These are phyloP conservation scores for Aspergillus baeticus DNA, from an alignment of 495 filamentous ascomycete genomes.

Conservation along the genomic window DNA sequence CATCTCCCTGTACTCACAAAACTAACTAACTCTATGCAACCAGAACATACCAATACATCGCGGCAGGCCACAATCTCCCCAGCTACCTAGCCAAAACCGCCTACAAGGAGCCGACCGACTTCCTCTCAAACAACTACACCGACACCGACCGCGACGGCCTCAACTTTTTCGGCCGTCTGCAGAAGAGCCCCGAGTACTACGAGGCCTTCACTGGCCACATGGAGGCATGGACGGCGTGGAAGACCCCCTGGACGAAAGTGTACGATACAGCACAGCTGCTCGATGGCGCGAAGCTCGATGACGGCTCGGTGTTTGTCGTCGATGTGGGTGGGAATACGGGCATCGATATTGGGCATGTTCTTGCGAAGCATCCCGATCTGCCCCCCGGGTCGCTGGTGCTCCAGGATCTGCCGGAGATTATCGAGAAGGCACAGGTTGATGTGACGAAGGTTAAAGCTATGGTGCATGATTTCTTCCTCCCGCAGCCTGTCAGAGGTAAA, in stretches of 20 bases:
- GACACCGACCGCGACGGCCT: slow-evolving; percentile 33
- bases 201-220: slow-evolving; percentile 41
- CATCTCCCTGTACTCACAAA: too few species aligned
- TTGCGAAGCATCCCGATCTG: slow-evolving; percentile 34
- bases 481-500: slow-evolving; percentile 49
- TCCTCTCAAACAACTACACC: slow-evolving; percentile 27
- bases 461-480: slow-evolving; percentile 49
- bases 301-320: slow-evolving; percentile 36
- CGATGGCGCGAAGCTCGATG: slow-evolving; percentile 15
- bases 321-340: slow-evolving; percentile 53
- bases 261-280: slow-evolving; percentile 28
- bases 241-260: slow-evolving; percentile 35
- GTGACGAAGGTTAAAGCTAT: slow-evolving; percentile 44
- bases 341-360: slow-evolving; percentile 44
- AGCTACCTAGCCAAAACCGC: slow-evolving; percentile 35
- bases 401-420: slow-evolving; percentile 28
- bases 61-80: slow-evolving; percentile 27
- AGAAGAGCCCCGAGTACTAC: slow-evolving; percentile 29
- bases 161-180: slow-evolving; percentile 32
- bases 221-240: slow-evolving; percentile 31
- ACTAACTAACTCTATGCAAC: too few species aligned
- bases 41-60: slow-evolving; percentile 29
- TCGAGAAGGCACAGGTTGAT: slow-evolving; percentile 34
- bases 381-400: slow-evolving; percentile 20
- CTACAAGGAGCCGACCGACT: slow-evolving; percentile 36